Conservation (phyloP, 139 green algal genomes). For the Micractinium sp. region DNA sequence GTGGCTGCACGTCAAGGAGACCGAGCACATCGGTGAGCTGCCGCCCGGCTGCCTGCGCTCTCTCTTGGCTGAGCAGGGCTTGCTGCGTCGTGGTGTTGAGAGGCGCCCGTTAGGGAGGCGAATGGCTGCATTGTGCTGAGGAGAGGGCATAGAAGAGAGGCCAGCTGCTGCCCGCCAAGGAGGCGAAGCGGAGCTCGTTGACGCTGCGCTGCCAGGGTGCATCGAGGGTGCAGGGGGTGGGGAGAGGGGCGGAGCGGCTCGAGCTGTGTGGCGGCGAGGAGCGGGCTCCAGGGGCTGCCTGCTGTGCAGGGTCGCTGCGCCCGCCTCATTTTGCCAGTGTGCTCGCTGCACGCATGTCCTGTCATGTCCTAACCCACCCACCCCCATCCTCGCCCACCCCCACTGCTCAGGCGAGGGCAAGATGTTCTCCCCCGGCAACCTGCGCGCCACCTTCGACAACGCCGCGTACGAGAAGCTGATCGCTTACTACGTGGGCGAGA, state of each 20-base stretch:
- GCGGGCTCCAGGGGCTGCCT: background rate
- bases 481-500: slow-evolving; percentile 92
- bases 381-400: background rate
- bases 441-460: slow-evolving; percentile 96
- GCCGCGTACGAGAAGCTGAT: slow-evolving; percentile 91
- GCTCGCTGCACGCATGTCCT: no score
- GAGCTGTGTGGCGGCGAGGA: background rate
- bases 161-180: no score
- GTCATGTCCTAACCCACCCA: no score
- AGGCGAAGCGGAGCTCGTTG: no score
- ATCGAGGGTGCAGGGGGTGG: no score
- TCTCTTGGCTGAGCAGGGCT: no score
- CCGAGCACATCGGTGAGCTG: slow-evolving; percentile 78
- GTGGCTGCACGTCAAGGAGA: slow-evolving; percentile 97
- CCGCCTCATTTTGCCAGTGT: no score
- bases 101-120: no score
- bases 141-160: no score
- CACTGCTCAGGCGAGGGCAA: slow-evolving; percentile 84
- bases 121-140: background rate
- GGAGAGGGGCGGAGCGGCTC: background rate
- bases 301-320: no score
- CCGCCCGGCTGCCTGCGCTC: background rate
- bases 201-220: no score
- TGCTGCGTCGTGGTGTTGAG: no score
- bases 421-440: slow-evolving; percentile 96